Conservation (phyloP, 148 eudicot species). For the Chenopodium album region DNA sequence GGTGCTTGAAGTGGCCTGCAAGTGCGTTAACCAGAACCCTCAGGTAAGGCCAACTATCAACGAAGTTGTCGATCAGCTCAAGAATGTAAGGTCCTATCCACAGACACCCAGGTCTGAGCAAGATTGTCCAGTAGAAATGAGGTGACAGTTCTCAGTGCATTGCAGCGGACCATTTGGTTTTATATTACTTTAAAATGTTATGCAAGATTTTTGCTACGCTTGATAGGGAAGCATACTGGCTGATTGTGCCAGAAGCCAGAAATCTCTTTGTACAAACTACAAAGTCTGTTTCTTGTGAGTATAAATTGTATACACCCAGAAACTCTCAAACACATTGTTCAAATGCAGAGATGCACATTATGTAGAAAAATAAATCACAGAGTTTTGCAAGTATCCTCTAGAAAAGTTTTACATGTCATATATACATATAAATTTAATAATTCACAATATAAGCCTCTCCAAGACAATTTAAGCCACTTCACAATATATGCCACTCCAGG, state of each 20-base stretch:
- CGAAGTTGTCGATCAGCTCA: conserved; percentile 77
- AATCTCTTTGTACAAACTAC: conserved; percentile 23
- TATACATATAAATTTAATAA: too few species aligned
- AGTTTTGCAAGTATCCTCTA: conserved; percentile 4
- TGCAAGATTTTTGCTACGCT: conserved; percentile 20
- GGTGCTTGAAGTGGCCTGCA: conserved; percentile 79
- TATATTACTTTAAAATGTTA: conserved; percentile 9
- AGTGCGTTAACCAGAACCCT: conserved; percentile 73
- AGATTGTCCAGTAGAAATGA: conserved; percentile 30
- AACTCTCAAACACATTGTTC: conserved; percentile 15
- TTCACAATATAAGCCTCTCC: not conserved
- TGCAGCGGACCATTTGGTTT: conserved; percentile 7
- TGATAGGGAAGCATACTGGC: conserved; percentile 20
- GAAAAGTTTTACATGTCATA: conserved; percentile 8
- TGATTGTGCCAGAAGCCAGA: conserved; percentile 28
- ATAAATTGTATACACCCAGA: conserved; percentile 27
- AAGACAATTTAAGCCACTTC: not conserved
- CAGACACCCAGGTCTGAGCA: conserved; percentile 35
- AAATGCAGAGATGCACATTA: conserved; percentile 14
- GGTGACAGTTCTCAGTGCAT: conserved; percentile 24
- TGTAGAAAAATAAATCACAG: conserved; percentile 18
- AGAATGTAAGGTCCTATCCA: conserved; percentile 37
- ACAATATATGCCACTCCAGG: not conserved
- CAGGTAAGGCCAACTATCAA: conserved; percentile 70
- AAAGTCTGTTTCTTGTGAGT: conserved; percentile 27